Conservation (phyloP, 2,329 filamentous ascomycete genomes). For the Microcera coccophila region DNA sequence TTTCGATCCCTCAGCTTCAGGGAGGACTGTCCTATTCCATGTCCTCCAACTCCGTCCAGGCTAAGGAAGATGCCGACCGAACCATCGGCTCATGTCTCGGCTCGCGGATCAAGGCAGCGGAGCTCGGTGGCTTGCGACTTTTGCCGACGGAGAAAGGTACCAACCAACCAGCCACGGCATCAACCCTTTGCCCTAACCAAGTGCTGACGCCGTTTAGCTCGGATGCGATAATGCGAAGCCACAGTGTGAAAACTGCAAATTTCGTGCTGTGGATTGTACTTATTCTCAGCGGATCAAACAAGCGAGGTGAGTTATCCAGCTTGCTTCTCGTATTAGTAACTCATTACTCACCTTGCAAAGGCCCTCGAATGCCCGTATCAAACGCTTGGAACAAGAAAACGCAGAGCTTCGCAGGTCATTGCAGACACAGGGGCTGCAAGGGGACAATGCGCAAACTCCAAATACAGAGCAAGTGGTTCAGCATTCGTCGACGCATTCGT, state of each 20-base stretch:
- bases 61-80: neutral
- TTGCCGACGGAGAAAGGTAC: constrained; percentile 19
- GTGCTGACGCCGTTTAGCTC: constrained; percentile 4
- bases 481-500: no score
- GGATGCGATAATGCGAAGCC: constrained; percentile 20
- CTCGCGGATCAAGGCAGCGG: neutral
- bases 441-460: no score
- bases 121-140: constrained; percentile 18
- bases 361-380: constrained; percentile 28
- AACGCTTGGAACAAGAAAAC: constrained; percentile 36
- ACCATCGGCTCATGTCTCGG: neutral
- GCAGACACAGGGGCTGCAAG: constrained; percentile 9
- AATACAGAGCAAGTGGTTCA: no score
- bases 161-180: neutral
- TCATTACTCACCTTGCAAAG: neutral
- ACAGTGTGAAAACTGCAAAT: constrained; percentile 15
- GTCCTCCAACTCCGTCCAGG: no score
- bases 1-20: no score
- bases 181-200: neutral
- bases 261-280: constrained; percentile 6
- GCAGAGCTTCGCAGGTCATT: constrained; percentile 31
- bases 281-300: constrained; percentile 11
- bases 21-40: no score
- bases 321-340: neutral
- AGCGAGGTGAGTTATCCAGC: constrained; percentile 7